Percentiles rank a stretch among this genome's conserved stretches.
phyloP scores from a whole-genome alignment of 352 stramenopile species.

The Achlya hypogyna region DNA sequence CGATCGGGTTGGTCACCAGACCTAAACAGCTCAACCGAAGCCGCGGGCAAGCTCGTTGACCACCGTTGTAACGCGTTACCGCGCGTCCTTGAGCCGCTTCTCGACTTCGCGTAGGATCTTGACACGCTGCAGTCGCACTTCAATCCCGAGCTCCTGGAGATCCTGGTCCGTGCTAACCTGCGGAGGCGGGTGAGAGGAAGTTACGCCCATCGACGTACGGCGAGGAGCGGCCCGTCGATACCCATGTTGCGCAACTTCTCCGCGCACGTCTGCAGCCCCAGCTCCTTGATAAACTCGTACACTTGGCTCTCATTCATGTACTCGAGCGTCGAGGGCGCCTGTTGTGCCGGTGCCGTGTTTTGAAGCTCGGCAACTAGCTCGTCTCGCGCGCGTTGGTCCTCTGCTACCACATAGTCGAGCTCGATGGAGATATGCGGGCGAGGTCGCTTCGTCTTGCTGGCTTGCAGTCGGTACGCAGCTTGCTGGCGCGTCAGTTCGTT shows the following conservation, averaged over 20 bases:
- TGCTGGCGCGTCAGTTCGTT: slow-evolving; percentile 46
- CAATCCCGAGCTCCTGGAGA: slow-evolving; percentile 56
- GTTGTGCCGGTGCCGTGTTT: too few relatives aligned
- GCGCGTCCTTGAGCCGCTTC: slow-evolving; percentile 18
- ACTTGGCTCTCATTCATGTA: slow-evolving; percentile 40
- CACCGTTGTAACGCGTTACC: too few relatives aligned
- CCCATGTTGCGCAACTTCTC: slow-evolving; percentile 34
- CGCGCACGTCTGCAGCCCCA: slow-evolving; percentile 34
- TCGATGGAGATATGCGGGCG: not conserved
- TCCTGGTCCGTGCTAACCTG: slow-evolving; percentile 32
- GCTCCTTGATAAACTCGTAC: slow-evolving; percentile 36
- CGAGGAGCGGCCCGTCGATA: slow-evolving; percentile 55
- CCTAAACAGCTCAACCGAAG: too few relatives aligned
- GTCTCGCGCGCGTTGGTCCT: not conserved
- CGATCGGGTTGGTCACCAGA: too few relatives aligned
- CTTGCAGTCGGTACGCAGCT: slow-evolving; percentile 9
- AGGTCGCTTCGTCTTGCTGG: slow-evolving; percentile 1
- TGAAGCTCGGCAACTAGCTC: not conserved
- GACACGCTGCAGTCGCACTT: slow-evolving; percentile 56
- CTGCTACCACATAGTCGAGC: not conserved
- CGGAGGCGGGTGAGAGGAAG: not conserved
- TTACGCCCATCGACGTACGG: not conserved
- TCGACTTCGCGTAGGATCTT: slow-evolving; percentile 47
- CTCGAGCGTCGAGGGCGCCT: slow-evolving; percentile 10
- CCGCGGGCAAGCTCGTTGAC: too few relatives aligned